Evolutionary conservation across 805 yeast genomes (phyloP).

Genomic region (Metschnikowia corniflorae): DNA sequence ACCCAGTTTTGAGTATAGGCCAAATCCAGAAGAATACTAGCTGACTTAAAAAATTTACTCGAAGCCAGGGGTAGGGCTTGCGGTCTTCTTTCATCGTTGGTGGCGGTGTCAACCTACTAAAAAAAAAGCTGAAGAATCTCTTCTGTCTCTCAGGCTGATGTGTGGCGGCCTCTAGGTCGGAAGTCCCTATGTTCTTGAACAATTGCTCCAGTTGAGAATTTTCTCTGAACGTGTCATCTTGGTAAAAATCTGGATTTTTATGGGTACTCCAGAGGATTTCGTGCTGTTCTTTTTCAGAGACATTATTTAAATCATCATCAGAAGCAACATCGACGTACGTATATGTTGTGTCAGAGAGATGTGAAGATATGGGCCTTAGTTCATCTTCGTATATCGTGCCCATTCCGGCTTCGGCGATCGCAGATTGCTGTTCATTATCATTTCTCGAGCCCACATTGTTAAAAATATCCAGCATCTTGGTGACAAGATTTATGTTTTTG

Average conservation of each 20-base stretch:
- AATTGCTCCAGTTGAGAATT: no score
- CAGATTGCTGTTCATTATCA: no score
- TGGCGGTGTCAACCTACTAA: constrained; percentile 46
- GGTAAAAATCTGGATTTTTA: no score
- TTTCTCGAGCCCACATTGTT: no score
- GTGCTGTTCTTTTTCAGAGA: no score
- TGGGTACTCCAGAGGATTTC: no score
- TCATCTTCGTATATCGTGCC: no score
- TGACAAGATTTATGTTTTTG: no score
- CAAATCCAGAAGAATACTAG: constrained; percentile 39
- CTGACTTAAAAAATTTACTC: constrained; percentile 29
- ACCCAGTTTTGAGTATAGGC: constrained; percentile 41
- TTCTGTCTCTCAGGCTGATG: constrained; percentile 39
- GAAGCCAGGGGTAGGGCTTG: constrained; percentile 44
- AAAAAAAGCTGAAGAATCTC: constrained; percentile 48
- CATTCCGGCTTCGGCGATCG: no score
- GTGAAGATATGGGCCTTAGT: neutral
- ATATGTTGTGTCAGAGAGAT: constrained; percentile 14
- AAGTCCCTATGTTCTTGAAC: neutral
- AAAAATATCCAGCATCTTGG: no score
- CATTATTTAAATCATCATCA: constrained; percentile 11
- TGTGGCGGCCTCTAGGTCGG: constrained; percentile 9
- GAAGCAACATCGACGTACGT: constrained; percentile 15
- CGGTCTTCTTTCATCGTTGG: constrained; percentile 52
- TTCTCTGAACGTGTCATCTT: no score